A percentile compares a stretch with the other conserved stretches of the same genome.
These are phyloP conservation scores for Fusarium mundagurra DNA, from an alignment of 2,329 filamentous ascomycete genomes.

Conservation along the genomic window DNA sequence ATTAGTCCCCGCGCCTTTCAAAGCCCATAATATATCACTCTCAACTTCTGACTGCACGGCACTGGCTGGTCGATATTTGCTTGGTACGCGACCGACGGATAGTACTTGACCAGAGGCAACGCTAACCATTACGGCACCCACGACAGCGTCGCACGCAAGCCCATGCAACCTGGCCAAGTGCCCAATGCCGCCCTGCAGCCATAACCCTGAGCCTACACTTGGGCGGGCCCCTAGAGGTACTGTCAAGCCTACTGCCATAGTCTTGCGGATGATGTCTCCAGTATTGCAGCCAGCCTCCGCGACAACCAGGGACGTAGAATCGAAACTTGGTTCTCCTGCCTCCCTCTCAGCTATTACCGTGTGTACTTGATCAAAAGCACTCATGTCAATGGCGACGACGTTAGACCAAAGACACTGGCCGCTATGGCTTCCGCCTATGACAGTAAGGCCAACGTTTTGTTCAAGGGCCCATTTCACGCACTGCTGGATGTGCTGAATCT, in stretches of 20 bases:
- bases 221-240: slow-evolving; percentile 70
- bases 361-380: slow-evolving; percentile 63
- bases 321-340: not conserved
- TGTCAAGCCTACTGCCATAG: slow-evolving; percentile 59
- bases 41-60: slow-evolving; percentile 57
- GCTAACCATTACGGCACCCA: slow-evolving; percentile 68
- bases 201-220: slow-evolving; percentile 70
- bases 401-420: slow-evolving; percentile 65
- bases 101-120: slow-evolving; percentile 58
- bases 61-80: slow-evolving; percentile 51
- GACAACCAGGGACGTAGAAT: slow-evolving; percentile 52
- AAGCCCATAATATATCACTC: slow-evolving; percentile 63
- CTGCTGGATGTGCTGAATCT: slow-evolving; percentile 60
- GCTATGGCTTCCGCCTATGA: slow-evolving; percentile 71
- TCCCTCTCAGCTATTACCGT: slow-evolving; percentile 56
- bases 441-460: slow-evolving; percentile 55
- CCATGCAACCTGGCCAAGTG: slow-evolving; percentile 64
- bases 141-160: slow-evolving; percentile 66
- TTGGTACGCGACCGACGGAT: slow-evolving; percentile 62
- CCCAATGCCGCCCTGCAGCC: slow-evolving; percentile 73
- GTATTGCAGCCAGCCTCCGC: slow-evolving; percentile 66
- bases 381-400: slow-evolving; percentile 68
- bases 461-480: slow-evolving; percentile 67
- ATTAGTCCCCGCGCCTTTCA: slow-evolving; percentile 68
- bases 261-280: slow-evolving; percentile 60